Conservation (phyloP, 75 land plant genomes). For the Ceratopteris richardii region DNA sequence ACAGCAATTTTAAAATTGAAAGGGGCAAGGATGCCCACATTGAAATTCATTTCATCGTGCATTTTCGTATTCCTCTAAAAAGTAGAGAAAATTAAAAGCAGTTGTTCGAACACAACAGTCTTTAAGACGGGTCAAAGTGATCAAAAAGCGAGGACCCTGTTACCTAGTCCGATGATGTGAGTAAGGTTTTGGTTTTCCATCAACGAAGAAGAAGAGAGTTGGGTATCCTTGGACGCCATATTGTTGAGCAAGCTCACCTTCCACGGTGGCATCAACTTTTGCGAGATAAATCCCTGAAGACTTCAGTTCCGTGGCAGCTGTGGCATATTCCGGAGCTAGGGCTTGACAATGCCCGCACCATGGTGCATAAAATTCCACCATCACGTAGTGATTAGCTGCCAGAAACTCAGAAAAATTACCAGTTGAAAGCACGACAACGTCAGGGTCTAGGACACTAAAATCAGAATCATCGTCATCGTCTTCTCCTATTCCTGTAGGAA, state of each 20-base stretch:
- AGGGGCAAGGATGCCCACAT: too few relatives aligned
- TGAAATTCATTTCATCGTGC: too few relatives aligned
- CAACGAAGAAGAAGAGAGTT: constrained; percentile 68
- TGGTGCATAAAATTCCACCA: constrained; percentile 98
- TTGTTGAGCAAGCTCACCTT: constrained; percentile 62
- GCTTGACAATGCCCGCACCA: constrained; percentile 97
- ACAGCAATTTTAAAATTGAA: too few relatives aligned
- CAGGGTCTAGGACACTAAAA: too few relatives aligned
- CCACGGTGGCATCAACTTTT: constrained; percentile 84
- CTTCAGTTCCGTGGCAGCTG: constrained; percentile 82
- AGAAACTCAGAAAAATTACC: constrained; percentile 55
- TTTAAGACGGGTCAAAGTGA: too few relatives aligned
- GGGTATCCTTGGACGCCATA: constrained; percentile 72
- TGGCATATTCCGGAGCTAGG: constrained; percentile 87
- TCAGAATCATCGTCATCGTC: too few relatives aligned
- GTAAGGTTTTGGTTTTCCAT: constrained; percentile 58
- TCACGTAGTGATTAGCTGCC: constrained; percentile 40
- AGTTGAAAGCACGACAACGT: constrained; percentile 55
- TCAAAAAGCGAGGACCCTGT: too few relatives aligned
- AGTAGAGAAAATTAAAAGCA: too few relatives aligned
- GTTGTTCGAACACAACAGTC: too few relatives aligned
- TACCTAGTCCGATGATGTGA: constrained; percentile 60
- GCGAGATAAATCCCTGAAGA: constrained; percentile 53
- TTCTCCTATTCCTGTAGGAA: too few relatives aligned
- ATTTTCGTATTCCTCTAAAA: too few relatives aligned